phyloP scores from a whole-genome alignment of 2,329 filamentous ascomycete species.

The Zymoseptoria passerinii region DNA sequence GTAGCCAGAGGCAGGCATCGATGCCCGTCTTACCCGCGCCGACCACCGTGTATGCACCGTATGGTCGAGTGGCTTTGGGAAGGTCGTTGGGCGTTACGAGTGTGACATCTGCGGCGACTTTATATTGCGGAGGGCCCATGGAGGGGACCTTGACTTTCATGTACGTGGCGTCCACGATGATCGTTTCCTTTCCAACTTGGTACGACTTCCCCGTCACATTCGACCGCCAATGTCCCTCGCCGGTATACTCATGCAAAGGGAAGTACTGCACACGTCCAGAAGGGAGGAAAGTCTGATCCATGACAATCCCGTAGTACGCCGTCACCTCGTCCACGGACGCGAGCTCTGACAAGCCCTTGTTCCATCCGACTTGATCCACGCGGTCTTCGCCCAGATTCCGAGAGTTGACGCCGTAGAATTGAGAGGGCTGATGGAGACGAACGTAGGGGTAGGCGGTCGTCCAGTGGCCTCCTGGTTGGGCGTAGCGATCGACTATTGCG shows the following conservation, averaged over 20 bases:
- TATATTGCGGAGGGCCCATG: constrained; percentile 12
- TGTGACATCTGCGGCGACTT: constrained; percentile 3
- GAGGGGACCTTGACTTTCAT: constrained; percentile 13
- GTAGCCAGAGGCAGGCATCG: constrained; percentile 15
- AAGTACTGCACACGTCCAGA: constrained; percentile 15
- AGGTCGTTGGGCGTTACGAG: constrained; percentile 11
- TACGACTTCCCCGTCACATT: constrained; percentile 8
- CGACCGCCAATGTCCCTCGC: constrained; percentile 8
- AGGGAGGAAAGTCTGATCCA: constrained; percentile 12
- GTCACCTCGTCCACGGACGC: constrained; percentile 11
- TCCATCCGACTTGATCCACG: constrained; percentile 15
- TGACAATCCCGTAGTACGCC: constrained; percentile 12
- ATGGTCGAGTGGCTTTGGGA: constrained; percentile 2
- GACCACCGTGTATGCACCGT: constrained; percentile 12
- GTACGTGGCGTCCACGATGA: constrained; percentile 17
- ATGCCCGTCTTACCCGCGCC: constrained; percentile 18
- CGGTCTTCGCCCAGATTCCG: constrained; percentile 6
- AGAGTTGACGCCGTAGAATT: constrained; percentile 18
- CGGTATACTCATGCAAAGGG: constrained; percentile 12
- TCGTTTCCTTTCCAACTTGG: constrained; percentile 3
- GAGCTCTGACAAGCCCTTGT: constrained; percentile 14
- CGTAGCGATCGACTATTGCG: constrained; percentile 10
- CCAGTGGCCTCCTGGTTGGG: constrained; percentile 17
- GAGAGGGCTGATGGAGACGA: constrained; percentile 16
- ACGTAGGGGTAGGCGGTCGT: constrained; percentile 15